Conservation (phyloP, 164 flowering plant species). For the Dillenia suffruticosa region DNA sequence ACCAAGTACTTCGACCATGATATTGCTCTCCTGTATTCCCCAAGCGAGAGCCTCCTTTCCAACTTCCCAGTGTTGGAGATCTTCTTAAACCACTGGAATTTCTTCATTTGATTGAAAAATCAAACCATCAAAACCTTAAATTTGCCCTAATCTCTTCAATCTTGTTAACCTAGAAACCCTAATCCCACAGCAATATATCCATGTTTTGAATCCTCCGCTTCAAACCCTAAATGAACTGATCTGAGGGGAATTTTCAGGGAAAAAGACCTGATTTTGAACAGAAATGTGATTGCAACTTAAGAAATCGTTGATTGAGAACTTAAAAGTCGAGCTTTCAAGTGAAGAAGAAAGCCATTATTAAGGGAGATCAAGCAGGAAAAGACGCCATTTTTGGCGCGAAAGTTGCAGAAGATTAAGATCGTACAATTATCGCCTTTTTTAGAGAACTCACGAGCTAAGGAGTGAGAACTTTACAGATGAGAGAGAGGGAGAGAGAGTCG, state of each 20-base stretch:
- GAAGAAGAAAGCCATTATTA: no score
- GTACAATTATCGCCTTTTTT: no score
- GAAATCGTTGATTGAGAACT: no score
- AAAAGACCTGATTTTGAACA: neutral
- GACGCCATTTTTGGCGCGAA: no score
- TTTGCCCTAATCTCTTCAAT: neutral
- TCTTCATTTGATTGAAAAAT: conserved; percentile 39
- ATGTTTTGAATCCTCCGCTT: neutral
- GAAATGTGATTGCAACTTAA: no score
- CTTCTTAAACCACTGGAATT: conserved; percentile 49
- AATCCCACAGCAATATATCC: neutral
- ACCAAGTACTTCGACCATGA: conserved; percentile 89
- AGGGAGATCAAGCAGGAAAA: no score
- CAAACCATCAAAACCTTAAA: conserved; percentile 13
- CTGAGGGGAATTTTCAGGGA: neutral
- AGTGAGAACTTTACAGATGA: no score
- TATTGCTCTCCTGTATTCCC: conserved; percentile 69
- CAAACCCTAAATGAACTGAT: neutral
- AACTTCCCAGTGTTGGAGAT: conserved; percentile 37
- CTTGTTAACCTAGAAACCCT: neutral
- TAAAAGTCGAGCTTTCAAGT: no score
- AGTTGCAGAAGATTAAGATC: no score
- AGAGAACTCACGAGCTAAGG: no score
- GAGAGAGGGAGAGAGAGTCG: no score
- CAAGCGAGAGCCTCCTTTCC: conserved; percentile 60